Evolutionary conservation across 768 basidiomycete genomes (phyloP).

Genomic region (Polyporus arcularius): DNA sequence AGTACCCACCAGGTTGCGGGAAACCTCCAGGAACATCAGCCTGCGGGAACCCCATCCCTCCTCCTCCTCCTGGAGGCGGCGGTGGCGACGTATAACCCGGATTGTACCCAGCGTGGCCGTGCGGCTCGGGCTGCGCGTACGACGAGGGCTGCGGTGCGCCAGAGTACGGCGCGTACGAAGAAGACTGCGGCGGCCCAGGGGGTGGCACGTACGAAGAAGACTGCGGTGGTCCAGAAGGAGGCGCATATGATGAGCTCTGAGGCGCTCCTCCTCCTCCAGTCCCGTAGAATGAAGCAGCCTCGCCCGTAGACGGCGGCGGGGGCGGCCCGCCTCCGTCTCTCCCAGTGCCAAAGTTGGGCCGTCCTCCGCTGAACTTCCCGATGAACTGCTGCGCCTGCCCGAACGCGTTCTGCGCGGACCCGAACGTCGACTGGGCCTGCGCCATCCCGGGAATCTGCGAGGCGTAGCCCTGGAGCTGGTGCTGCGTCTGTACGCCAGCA

Average conservation of each 20-base stretch:
- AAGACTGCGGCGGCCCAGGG: neutral
- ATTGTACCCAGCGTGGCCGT: slow-evolving; percentile 7
- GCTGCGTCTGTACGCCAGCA: slow-evolving; percentile 52
- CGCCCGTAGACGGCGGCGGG: slow-evolving; percentile 2
- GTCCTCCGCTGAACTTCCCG: slow-evolving; percentile 11
- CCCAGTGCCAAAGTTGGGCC: neutral
- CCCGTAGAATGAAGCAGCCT: slow-evolving; percentile 17
- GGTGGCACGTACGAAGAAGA: neutral
- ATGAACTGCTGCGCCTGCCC: slow-evolving; percentile 4
- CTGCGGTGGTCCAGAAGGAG: neutral
- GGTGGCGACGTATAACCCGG: slow-evolving; percentile 14
- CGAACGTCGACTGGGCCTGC: slow-evolving; percentile 11
- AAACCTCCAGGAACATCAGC: slow-evolving; percentile 4
- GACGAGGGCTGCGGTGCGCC: neutral
- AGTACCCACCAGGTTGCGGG: slow-evolving; percentile 4
- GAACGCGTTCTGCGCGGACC: neutral
- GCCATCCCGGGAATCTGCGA: slow-evolving; percentile 19
- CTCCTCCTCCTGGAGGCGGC: neutral
- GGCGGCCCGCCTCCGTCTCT: neutral
- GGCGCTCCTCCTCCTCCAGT: neutral
- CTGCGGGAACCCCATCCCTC: slow-evolving; percentile 5
- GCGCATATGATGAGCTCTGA: neutral
- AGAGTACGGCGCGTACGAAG: neutral
- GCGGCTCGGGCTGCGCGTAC: neutral
- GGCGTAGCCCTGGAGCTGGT: slow-evolving; percentile 45